Conservation (phyloP, 495 filamentous ascomycete genomes). For the Sordaria brevicollis region DNA sequence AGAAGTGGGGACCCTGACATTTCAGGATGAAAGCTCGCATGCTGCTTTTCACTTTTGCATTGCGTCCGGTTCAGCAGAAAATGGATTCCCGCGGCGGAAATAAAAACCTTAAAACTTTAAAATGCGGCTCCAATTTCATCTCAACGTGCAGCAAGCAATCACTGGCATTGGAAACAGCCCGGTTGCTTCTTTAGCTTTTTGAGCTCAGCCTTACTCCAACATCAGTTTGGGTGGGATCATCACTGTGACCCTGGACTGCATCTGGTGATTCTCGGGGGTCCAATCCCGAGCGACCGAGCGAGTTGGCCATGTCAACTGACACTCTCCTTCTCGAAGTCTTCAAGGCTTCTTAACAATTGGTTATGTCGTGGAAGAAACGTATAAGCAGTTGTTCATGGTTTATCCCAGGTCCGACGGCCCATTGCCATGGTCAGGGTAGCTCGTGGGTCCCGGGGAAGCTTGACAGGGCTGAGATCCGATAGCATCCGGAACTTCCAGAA, state of each 20-base stretch:
- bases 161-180: not conserved
- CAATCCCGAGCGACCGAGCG: not conserved
- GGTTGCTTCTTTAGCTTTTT: not conserved
- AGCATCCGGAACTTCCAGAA: not conserved
- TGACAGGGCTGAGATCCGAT: not conserved
- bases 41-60: not conserved
- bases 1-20: not conserved
- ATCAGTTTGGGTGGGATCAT: not conserved
- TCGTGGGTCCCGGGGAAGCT: not conserved
- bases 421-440: not conserved
- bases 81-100: not conserved
- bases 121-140: not conserved
- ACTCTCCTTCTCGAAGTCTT: not conserved
- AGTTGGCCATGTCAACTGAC: not conserved
- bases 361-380: too few relatives aligned
- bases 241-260: not conserved
- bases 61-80: not conserved
- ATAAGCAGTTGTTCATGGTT: not conserved
- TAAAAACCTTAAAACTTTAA: not conserved
- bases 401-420: not conserved
- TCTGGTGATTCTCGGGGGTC: not conserved
- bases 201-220: not conserved
- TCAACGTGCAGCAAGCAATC: not conserved
- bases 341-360: not conserved
- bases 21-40: not conserved